Percentiles rank a stretch among this genome's conserved stretches.
Conservation (phyloP, 805 yeast species). For the Myxozyma sirexii region DNA sequence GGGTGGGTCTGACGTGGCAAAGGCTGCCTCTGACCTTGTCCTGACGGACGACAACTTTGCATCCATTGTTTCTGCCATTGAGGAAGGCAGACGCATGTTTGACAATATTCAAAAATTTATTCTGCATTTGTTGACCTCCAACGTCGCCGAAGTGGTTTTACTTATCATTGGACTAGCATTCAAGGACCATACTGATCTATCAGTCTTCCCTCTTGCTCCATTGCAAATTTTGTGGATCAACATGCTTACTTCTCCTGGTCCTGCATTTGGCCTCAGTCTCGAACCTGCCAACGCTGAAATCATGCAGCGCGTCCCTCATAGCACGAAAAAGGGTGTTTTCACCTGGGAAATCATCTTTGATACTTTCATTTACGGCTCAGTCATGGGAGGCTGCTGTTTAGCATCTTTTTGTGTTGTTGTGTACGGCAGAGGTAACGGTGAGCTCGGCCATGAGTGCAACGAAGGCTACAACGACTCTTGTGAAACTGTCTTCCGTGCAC, state of each 20-base stretch:
- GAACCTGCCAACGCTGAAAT: slow-evolving; percentile 66
- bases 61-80: slow-evolving; percentile 73
- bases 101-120: slow-evolving; percentile 78
- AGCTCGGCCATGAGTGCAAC: slow-evolving; percentile 69
- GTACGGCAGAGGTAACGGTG: slow-evolving; percentile 67
- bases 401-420: slow-evolving; percentile 64
- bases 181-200: slow-evolving; percentile 59
- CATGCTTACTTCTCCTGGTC: slow-evolving; percentile 77
- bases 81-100: slow-evolving; percentile 80
- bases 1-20: slow-evolving; percentile 83
- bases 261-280: slow-evolving; percentile 80
- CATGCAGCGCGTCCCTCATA: slow-evolving; percentile 66
- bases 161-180: slow-evolving; percentile 74
- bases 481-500: slow-evolving; percentile 66
- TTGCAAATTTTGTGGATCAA: slow-evolving; percentile 80
- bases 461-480: slow-evolving; percentile 52
- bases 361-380: slow-evolving; percentile 70
- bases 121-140: slow-evolving; percentile 69
- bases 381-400: slow-evolving; percentile 73
- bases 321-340: slow-evolving; percentile 57
- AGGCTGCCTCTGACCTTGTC: slow-evolving; percentile 78
- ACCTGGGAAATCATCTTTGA: slow-evolving; percentile 69
- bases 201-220: slow-evolving; percentile 82
- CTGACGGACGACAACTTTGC: slow-evolving; percentile 78
- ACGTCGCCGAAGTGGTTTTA: slow-evolving; percentile 70